A percentile compares a stretch with the other conserved stretches of the same genome.
These are phyloP conservation scores for Daldinia eschscholtzii DNA, from an alignment of 2,329 filamentous ascomycete genomes.

Conservation along the genomic window DNA sequence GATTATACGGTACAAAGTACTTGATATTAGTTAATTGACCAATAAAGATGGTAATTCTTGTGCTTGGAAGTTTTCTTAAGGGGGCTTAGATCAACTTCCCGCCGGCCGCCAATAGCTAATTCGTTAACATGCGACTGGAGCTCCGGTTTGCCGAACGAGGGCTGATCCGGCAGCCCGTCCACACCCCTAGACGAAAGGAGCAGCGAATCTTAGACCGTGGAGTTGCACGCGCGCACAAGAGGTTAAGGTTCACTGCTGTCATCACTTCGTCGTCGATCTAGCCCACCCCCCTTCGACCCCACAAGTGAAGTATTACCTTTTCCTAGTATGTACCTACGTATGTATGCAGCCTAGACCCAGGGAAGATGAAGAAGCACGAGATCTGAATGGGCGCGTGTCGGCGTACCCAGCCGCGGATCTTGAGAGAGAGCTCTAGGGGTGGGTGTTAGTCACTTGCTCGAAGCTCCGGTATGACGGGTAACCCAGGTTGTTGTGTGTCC, in stretches of 20 bases:
- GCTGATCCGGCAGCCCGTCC: constrained; percentile 44
- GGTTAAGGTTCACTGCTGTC: constrained; percentile 33
- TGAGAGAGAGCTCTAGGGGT: background rate
- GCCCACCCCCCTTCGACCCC: constrained; percentile 32
- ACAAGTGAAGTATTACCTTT: constrained; percentile 24
- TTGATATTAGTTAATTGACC: background rate
- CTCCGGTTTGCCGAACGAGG: constrained; percentile 46
- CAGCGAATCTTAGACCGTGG: constrained; percentile 1
- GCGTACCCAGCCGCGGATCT: constrained; percentile 36
- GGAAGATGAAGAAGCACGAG: constrained; percentile 30
- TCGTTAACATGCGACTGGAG: constrained; percentile 31
- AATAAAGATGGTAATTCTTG: constrained; percentile 4
- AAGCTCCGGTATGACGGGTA: constrained; percentile 37
- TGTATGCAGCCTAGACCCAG: constrained; percentile 10
- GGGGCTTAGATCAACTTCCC: constrained; percentile 21
- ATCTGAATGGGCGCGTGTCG: constrained; percentile 10
- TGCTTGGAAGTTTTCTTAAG: background rate
- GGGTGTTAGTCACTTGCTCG: constrained; percentile 20
- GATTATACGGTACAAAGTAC: background rate
- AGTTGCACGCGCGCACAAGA: background rate
- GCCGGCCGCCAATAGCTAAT: constrained; percentile 25
- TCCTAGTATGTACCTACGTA: too few relatives aligned
- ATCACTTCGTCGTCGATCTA: constrained; percentile 43
- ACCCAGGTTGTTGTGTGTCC: background rate
- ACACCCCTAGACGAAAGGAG: constrained; percentile 9